These are phyloP conservation scores for Pleurotus salmoneostramineus DNA, from an alignment of 768 basidiomycete species.

Conservation along the genomic window DNA sequence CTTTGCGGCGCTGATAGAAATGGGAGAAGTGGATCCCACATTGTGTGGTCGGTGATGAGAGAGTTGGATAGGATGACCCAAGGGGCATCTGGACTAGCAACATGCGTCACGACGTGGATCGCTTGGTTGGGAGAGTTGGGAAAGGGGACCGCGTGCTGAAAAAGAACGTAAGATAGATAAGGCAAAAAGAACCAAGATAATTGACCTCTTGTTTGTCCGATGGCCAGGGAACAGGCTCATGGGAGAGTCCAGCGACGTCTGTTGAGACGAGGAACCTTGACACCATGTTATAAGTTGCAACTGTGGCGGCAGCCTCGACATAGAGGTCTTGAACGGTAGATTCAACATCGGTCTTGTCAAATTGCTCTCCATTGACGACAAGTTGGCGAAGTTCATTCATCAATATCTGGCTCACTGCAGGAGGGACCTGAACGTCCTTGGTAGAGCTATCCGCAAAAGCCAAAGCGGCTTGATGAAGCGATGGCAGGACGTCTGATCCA, in stretches of 20 bases:
- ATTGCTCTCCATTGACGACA: conserved; percentile 14
- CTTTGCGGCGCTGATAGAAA: conserved; percentile 25
- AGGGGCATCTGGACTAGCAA: conserved; percentile 32
- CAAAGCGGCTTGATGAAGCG: conserved; percentile 48
- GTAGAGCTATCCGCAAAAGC: conserved; percentile 61
- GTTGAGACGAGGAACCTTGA: conserved; percentile 60
- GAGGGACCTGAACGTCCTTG: conserved; percentile 37
- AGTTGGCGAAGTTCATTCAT: conserved; percentile 29
- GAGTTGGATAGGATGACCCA: conserved; percentile 53
- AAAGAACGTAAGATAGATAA: neutral
- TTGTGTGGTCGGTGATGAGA: conserved; percentile 40
- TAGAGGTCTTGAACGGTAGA: conserved; percentile 37
- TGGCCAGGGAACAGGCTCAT: conserved; percentile 46
- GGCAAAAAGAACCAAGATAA: neutral
- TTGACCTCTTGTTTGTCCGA: conserved; percentile 39
- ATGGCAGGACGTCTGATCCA: conserved; percentile 32
- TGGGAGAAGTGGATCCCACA: conserved; percentile 46
- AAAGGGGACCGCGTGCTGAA: conserved; percentile 35
- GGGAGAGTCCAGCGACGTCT: conserved; percentile 53
- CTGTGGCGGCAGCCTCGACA: conserved; percentile 50
- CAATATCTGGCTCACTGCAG: conserved; percentile 34
- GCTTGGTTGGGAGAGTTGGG: conserved; percentile 27
- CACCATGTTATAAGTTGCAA: conserved; percentile 65
- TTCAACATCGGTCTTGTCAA: conserved; percentile 18
- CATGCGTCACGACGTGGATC: conserved; percentile 40